Percentiles rank a stretch among this genome's conserved stretches.
These are phyloP conservation scores for Fraxinus baroniana DNA, from an alignment of 305 asterid genomes.

Conservation along the genomic window DNA sequence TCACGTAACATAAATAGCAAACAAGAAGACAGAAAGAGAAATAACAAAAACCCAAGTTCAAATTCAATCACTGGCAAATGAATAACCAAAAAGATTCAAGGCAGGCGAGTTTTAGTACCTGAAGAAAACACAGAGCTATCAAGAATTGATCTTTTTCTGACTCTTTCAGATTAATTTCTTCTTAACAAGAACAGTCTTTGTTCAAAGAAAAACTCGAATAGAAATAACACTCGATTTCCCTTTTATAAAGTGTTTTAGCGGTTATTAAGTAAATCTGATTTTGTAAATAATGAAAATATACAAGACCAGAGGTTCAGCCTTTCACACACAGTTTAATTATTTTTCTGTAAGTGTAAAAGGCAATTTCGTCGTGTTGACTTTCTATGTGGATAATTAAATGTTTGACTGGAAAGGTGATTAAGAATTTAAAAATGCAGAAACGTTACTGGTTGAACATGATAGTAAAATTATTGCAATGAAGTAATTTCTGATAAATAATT, in stretches of 20 bases:
- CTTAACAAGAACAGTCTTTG: slow-evolving; percentile 17
- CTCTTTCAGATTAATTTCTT: slow-evolving; percentile 34
- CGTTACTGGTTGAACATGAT: slow-evolving; percentile 36
- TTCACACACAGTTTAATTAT: background rate
- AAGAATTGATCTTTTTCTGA: slow-evolving; percentile 24
- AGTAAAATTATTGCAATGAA: slow-evolving; percentile 30
- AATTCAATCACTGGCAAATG: slow-evolving; percentile 47
- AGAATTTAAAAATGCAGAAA: slow-evolving; percentile 18
- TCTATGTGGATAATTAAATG: slow-evolving; percentile 21
- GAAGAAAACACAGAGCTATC: slow-evolving; percentile 28
- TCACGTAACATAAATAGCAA: slow-evolving; percentile 5
- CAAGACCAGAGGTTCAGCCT: background rate
- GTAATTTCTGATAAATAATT: slow-evolving; percentile 20
- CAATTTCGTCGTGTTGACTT: background rate
- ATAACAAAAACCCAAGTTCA: background rate
- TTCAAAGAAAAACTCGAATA: background rate
- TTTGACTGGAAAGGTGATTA: slow-evolving; percentile 27
- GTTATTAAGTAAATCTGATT: background rate
- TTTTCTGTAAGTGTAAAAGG: background rate
- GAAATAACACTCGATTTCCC: background rate
- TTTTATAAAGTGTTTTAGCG: slow-evolving; percentile 11
- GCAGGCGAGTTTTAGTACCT: slow-evolving; percentile 28
- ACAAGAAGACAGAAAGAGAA: slow-evolving; percentile 8
- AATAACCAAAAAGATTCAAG: slow-evolving; percentile 25
- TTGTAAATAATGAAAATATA: background rate